Conservation (phyloP, 2,329 filamentous ascomycete genomes). For the Tetracladium maxilliforme region DNA sequence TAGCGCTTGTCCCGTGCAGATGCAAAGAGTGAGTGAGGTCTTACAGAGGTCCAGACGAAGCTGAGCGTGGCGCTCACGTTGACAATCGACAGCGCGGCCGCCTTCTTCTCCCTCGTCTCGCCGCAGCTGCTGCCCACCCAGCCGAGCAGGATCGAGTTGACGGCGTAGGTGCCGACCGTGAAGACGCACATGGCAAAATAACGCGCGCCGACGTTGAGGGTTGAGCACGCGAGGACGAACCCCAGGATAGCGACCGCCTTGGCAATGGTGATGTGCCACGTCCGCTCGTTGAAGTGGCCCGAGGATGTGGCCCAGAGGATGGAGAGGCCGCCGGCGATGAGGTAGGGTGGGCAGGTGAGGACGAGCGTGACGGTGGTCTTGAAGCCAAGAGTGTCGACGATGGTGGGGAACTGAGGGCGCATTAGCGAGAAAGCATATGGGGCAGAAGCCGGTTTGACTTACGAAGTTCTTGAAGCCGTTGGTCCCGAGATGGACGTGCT, state of each 20-base stretch:
- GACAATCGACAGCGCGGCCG: slow-evolving; percentile 10
- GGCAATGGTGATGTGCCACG: slow-evolving; percentile 31
- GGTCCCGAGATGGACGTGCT: slow-evolving; percentile 37
- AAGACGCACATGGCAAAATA: slow-evolving; percentile 27
- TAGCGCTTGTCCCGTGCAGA: no score
- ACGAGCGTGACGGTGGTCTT: slow-evolving; percentile 31
- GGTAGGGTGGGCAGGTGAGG: slow-evolving; percentile 36
- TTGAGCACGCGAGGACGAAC: slow-evolving; percentile 22
- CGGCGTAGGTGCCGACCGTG: slow-evolving; percentile 24
- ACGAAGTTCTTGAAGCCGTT: slow-evolving; percentile 29
- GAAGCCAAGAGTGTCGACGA: slow-evolving; percentile 33
- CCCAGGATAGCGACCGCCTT: slow-evolving; percentile 24
- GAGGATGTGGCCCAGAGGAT: slow-evolving; percentile 32
- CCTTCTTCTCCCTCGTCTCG: slow-evolving; percentile 33
- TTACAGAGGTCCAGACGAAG: slow-evolving; percentile 8
- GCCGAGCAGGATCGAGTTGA: slow-evolving; percentile 29
- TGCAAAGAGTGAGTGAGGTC: no score
- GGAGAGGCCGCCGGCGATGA: slow-evolving; percentile 29
- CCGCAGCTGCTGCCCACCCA: slow-evolving; percentile 27
- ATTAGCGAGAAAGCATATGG: no score
- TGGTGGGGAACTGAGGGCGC: slow-evolving; percentile 23
- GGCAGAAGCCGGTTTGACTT: no score
- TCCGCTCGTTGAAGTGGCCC: slow-evolving; percentile 29
- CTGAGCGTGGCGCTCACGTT: slow-evolving; percentile 6
- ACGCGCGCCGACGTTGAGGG: slow-evolving; percentile 21